Conservation (phyloP, 495 filamentous ascomycete genomes). For the Penicillium simplicissimum region DNA sequence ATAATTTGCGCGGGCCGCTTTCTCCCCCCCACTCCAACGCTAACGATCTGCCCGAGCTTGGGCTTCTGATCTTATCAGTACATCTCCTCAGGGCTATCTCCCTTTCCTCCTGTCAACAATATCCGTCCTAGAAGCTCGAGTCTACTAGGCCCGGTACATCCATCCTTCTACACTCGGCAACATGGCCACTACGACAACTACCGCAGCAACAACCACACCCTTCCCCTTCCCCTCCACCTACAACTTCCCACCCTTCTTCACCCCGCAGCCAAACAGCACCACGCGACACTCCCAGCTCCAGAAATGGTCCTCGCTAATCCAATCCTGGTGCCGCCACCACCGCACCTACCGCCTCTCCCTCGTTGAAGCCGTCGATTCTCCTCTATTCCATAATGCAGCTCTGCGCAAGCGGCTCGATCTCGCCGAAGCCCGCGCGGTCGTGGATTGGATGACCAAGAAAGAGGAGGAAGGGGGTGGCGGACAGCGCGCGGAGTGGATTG, state of each 20-base stretch:
- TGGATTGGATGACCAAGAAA: slow-evolving; percentile 71
- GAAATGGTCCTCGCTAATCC: slow-evolving; percentile 85
- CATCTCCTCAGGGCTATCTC: slow-evolving; percentile 8
- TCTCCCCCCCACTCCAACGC: slow-evolving; percentile 4
- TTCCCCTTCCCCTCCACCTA: slow-evolving; percentile 48
- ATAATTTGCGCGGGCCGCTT: slow-evolving; percentile 22
- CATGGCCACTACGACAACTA: slow-evolving; percentile 8
- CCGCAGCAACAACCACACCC: slow-evolving; percentile 18
- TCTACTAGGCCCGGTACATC: neutral
- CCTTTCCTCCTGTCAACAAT: neutral
- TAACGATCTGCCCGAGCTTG: slow-evolving; percentile 20
- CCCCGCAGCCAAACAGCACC: slow-evolving; percentile 69
- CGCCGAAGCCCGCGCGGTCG: slow-evolving; percentile 63
- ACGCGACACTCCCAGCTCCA: slow-evolving; percentile 76
- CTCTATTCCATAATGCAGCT: slow-evolving; percentile 57
- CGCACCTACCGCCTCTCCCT: slow-evolving; percentile 70
- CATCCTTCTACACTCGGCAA: neutral
- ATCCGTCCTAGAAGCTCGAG: neutral
- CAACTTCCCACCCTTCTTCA: slow-evolving; percentile 60
- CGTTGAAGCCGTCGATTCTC: slow-evolving; percentile 56
- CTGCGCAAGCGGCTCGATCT: slow-evolving; percentile 58
- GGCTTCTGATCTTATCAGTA: slow-evolving; percentile 2
- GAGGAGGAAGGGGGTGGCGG: slow-evolving; percentile 60
- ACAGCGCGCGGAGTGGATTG: slow-evolving; percentile 67
- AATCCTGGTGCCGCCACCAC: slow-evolving; percentile 77